Base-by-base conservation (phyloP, 2,329 filamentous ascomycete species). In the Pyrenochaeta sp. region DNA sequence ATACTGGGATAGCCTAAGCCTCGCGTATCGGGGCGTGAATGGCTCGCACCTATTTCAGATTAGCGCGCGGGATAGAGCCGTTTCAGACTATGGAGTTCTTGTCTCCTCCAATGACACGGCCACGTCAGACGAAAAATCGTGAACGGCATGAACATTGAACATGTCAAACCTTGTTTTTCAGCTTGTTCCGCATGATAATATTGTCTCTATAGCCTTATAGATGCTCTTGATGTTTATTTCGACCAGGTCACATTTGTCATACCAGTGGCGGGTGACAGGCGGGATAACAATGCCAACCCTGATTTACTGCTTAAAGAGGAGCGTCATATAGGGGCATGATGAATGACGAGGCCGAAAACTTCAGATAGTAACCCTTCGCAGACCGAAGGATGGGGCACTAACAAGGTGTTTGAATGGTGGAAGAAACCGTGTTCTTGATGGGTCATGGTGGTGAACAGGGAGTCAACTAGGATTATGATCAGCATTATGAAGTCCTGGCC, bases 21-120 rank as follows among this genome's bases (percentile, higher is more conserved):
- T 54, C 54, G 54, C 45, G 45, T 54, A 60, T 58, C 46, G 54
- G 17, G n/a, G 35, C 32, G 43, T 35, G 39, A 41, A 14, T 32
- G 32, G 39, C 35, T 49, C 20, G 41, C 31, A 15, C 52, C 29
- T 32, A 32, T 51, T 54, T 49, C 20, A 32, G 29, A 37, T 45
- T 48, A 36, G 41, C 11, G 18, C 36, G 51, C 47, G 51, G 44
- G 43, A 49, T 23, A 11, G 39, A 29, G 29, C 41, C 33, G 49
- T 60, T 54, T 61, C 53, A 49, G 41, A 42, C 37, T 44, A 21
- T 37, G 45, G 40, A 40, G 35, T 40, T 27, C 40, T 21, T 30
- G 30, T 42, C 21, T 50, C 40, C 44, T 56, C 50, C 42, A 54
- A 45, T 54, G 18, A 49, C 42, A 29, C 37, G 23, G 20, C 49